Percentiles rank a stretch among this genome's conserved stretches.
Conservation (phyloP, 192 early-diverging fungal species). For the Entrophospora sp. region DNA sequence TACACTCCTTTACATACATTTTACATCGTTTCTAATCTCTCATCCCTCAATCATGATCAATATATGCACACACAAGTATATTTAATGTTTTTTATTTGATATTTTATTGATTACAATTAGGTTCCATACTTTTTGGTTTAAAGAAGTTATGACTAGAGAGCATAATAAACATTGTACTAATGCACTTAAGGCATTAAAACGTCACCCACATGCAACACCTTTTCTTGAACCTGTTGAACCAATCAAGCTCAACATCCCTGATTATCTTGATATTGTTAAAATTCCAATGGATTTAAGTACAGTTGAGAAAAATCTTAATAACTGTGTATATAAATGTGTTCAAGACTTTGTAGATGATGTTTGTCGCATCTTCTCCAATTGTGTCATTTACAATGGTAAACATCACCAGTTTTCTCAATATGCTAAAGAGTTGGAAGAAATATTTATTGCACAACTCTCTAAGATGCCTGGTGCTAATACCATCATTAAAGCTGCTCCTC, state of each 20-base stretch:
- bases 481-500: too few species aligned
- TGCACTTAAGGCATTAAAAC: constrained; percentile 64
- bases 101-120: too few species aligned
- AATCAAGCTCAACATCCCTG: constrained; percentile 67
- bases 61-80: too few species aligned
- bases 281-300: constrained; percentile 73
- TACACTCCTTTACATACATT: too few species aligned
- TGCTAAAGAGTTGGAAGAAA: constrained; percentile 57
- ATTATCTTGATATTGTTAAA: constrained; percentile 64
- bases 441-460: constrained; percentile 58
- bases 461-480: constrained; percentile 74
- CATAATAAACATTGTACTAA: constrained; percentile 77
- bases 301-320: constrained; percentile 58
- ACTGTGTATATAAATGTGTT: constrained; percentile 49
- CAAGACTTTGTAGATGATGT: constrained; percentile 61
- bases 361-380: constrained; percentile 68
- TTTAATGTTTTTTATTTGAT: too few species aligned
- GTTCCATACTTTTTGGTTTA: constrained; percentile 13
- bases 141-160: constrained; percentile 56
- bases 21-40: too few species aligned
- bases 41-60: too few species aligned
- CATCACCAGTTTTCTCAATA: constrained; percentile 60
- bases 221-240: constrained; percentile 78
- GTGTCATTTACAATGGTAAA: constrained; percentile 70
- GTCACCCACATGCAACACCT: constrained; percentile 73